Percentiles rank a stretch among this genome's conserved stretches.
These are phyloP conservation scores for Hypoxylon sp. DNA, from an alignment of 2,329 filamentous ascomycete genomes.

Conservation along the genomic window DNA sequence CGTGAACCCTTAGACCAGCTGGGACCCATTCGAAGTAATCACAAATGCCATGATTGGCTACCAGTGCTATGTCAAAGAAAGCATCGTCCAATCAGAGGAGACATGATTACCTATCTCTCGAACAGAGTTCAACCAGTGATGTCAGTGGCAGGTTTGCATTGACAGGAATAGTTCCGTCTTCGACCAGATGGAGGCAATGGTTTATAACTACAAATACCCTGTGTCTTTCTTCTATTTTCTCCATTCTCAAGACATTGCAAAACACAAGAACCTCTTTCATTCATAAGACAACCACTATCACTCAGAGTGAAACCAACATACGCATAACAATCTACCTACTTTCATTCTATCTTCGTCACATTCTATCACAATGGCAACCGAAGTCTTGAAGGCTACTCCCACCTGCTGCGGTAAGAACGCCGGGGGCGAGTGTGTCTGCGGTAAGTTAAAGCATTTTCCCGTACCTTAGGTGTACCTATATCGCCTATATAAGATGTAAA, in stretches of 20 bases:
- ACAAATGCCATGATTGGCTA: constrained; percentile 37
- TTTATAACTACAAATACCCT: constrained; percentile 26
- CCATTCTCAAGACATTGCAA: constrained; percentile 4
- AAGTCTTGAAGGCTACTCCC: constrained; percentile 56
- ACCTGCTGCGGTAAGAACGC: constrained; percentile 71
- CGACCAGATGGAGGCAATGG: constrained; percentile 1
- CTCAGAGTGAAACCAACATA: neutral
- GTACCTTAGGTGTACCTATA: neutral
- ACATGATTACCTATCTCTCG: constrained; percentile 43
- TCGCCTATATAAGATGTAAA: constrained; percentile 12
- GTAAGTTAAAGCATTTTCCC: constrained; percentile 58
- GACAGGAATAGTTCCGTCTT: constrained; percentile 14
- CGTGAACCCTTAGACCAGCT: constrained; percentile 9
- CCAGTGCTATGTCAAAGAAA: neutral
- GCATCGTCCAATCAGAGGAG: constrained; percentile 33
- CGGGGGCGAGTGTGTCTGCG: constrained; percentile 68
- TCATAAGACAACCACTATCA: constrained; percentile 6
- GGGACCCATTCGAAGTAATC: constrained; percentile 34
- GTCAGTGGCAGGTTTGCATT: constrained; percentile 26
- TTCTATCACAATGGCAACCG: constrained; percentile 54
- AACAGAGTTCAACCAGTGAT: constrained; percentile 34
- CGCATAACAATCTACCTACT: neutral
- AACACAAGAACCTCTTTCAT: neutral
- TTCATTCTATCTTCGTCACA: constrained; percentile 18
- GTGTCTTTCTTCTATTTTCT: constrained; percentile 4